Evolutionary conservation across 2,329 filamentous ascomycete species (phyloP).

Genomic region (Botryotinia narcissicola): DNA sequence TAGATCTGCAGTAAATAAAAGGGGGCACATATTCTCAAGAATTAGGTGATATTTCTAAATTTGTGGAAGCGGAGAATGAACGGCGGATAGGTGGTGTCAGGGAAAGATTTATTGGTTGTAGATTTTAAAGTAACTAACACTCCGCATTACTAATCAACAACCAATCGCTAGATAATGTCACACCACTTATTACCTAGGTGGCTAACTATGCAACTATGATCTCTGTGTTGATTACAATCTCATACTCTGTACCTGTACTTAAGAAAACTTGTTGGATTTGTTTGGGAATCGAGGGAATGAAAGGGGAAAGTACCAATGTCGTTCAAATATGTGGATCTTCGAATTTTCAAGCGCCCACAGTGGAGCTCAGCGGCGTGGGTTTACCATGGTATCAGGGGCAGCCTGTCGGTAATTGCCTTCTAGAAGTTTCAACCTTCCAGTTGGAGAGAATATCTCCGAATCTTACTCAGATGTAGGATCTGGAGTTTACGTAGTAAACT

Average conservation of each 20-base stretch:
- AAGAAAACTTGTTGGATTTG: neutral
- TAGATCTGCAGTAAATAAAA: neutral
- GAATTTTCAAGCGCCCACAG: neutral
- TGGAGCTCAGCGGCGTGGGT: slow-evolving; percentile 12
- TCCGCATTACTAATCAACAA: neutral
- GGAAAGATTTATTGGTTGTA: neutral
- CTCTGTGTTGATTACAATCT: neutral
- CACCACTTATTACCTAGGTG: neutral
- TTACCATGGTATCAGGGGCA: slow-evolving; percentile 15
- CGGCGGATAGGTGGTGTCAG: neutral
- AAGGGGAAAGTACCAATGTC: slow-evolving; percentile 8
- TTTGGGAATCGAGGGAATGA: neutral
- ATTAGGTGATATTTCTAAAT: neutral
- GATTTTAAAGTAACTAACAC: neutral
- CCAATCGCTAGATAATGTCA: neutral
- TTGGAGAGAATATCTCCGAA: slow-evolving; percentile 11
- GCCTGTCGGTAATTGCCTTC: slow-evolving; percentile 19
- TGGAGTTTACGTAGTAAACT: neutral
- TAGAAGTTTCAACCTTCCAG: slow-evolving; percentile 13
- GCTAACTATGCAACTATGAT: neutral
- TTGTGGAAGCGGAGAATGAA: neutral
- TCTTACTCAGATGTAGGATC: slow-evolving; percentile 6
- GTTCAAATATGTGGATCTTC: neutral
- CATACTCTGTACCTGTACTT: neutral
- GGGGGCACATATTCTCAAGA: neutral